Percentiles rank a stretch among this genome's conserved stretches.
These are phyloP conservation scores for Luzula sylvatica DNA, from an alignment of 176 grass and related monocot species.

Conservation along the genomic window DNA sequence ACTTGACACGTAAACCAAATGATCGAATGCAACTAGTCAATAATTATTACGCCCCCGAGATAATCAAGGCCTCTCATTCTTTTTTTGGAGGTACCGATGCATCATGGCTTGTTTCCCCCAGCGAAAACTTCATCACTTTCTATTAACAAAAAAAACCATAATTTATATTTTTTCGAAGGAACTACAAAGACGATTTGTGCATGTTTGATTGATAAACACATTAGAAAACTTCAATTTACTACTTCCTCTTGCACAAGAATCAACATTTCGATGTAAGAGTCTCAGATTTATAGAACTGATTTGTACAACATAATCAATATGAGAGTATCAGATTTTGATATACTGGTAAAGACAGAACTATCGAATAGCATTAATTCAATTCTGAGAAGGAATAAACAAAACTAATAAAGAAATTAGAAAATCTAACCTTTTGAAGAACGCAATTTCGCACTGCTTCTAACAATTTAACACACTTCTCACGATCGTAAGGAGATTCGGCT, in stretches of 20 bases:
- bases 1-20: too few relatives aligned
- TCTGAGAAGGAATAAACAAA: background rate
- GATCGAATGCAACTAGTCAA: too few relatives aligned
- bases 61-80: slow-evolving; percentile 17
- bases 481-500: slow-evolving; percentile 46
- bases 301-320: background rate
- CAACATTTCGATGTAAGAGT: background rate
- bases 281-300: background rate
- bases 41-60: too few relatives aligned
- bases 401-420: background rate
- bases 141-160: slow-evolving; percentile 28
- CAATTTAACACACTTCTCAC: slow-evolving; percentile 59
- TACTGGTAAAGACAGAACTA: too few relatives aligned
- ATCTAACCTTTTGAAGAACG: slow-evolving; percentile 60
- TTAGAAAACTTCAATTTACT: background rate
- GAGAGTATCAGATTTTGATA: background rate
- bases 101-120: slow-evolving; percentile 35
- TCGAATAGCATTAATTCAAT: background rate
- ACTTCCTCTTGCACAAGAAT: background rate
- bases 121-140: slow-evolving; percentile 76
- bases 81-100: slow-evolving; percentile 29
- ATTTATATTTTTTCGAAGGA: too few relatives aligned
- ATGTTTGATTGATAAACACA: slow-evolving; percentile 5
- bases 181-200: too few relatives aligned
- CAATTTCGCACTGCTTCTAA: slow-evolving; percentile 54